These are phyloP conservation scores for Immersiella caudata DNA, from an alignment of 495 filamentous ascomycete genomes.

Conservation along the genomic window DNA sequence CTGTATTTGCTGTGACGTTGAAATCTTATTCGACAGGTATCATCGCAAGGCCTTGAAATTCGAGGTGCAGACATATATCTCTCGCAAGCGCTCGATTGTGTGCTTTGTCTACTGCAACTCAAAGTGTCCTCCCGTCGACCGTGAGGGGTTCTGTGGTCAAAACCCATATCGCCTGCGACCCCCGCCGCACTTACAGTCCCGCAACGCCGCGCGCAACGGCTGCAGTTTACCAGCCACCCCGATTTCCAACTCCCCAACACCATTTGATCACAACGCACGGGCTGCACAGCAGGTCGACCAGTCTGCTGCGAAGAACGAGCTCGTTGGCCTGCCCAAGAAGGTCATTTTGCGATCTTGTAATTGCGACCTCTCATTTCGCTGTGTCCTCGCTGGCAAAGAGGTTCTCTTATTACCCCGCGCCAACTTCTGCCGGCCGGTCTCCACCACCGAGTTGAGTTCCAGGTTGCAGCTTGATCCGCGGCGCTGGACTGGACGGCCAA, in stretches of 20 bases:
- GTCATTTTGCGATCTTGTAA: conserved; percentile 23
- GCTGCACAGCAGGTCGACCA: conserved; percentile 7
- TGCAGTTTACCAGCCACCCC: conserved; percentile 38
- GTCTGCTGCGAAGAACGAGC: neutral
- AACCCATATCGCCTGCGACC: neutral
- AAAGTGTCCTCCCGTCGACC: neutral
- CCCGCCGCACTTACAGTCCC: neutral
- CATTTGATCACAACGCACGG: conserved; percentile 31
- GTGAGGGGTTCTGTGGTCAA: conserved; percentile 16
- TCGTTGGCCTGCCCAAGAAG: conserved; percentile 10
- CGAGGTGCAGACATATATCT: neutral
- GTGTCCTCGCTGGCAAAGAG: neutral
- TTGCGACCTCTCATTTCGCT: conserved; percentile 15
- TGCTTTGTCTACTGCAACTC: neutral
- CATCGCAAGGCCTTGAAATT: neutral
- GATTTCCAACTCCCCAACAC: conserved; percentile 31
- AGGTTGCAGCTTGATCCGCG: neutral
- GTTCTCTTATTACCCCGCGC: conserved; percentile 5
- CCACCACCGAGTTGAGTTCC: neutral
- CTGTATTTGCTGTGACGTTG: neutral
- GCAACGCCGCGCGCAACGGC: conserved; percentile 8
- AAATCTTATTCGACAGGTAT: neutral
- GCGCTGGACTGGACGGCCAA: neutral
- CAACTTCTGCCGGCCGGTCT: neutral
- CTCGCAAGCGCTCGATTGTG: neutral